Percentiles rank a stretch among this genome's conserved stretches.
These are phyloP conservation scores for Lodderomyces pseudojiufengensis DNA, from an alignment of 1,139 yeast species.

Conservation along the genomic window DNA sequence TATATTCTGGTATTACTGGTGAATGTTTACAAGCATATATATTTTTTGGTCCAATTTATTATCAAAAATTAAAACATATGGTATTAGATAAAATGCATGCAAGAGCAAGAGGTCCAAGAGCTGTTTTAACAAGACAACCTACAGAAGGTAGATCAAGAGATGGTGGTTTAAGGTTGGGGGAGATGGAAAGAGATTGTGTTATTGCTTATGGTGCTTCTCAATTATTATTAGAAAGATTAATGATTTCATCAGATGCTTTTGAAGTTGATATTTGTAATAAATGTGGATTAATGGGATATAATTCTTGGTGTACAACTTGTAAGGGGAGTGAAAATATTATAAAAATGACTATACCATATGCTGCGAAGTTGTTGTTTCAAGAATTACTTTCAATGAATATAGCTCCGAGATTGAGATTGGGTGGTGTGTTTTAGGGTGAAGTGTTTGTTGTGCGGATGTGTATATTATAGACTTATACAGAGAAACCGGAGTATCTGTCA, in stretches of 20 bases:
- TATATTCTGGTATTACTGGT: slow-evolving; percentile 97
- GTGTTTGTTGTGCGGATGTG: too few relatives aligned
- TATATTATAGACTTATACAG: too few relatives aligned
- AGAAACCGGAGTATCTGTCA: too few relatives aligned
- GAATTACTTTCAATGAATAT: slow-evolving; percentile 95
- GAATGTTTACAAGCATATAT: slow-evolving; percentile 96
- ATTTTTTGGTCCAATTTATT: slow-evolving; percentile 97
- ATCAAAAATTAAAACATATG: slow-evolving; percentile 98
- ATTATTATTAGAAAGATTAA: slow-evolving; percentile 83
- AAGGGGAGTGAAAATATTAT: slow-evolving; percentile 81
- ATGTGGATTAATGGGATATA: slow-evolving; percentile 98
- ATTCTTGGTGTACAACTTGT: slow-evolving; percentile 96
- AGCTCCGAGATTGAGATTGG: slow-evolving; percentile 89
- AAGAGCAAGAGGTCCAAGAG: slow-evolving; percentile 98
- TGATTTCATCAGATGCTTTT: slow-evolving; percentile 96
- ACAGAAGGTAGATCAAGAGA: slow-evolving; percentile 99
- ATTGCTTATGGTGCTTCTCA: slow-evolving; percentile 99
- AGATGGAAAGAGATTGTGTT: slow-evolving; percentile 99
- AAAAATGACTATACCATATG: slow-evolving; percentile 96
- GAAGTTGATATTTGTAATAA: slow-evolving; percentile 92
- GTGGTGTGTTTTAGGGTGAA: slow-evolving; percentile 74
- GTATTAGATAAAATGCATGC: slow-evolving; percentile 99
- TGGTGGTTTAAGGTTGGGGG: slow-evolving; percentile 98
- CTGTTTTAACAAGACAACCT: slow-evolving; percentile 96
- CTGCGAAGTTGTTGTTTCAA: slow-evolving; percentile 93